These are phyloP conservation scores for Nakazawaea wyomingensis DNA, from an alignment of 805 yeast species.

Conservation along the genomic window DNA sequence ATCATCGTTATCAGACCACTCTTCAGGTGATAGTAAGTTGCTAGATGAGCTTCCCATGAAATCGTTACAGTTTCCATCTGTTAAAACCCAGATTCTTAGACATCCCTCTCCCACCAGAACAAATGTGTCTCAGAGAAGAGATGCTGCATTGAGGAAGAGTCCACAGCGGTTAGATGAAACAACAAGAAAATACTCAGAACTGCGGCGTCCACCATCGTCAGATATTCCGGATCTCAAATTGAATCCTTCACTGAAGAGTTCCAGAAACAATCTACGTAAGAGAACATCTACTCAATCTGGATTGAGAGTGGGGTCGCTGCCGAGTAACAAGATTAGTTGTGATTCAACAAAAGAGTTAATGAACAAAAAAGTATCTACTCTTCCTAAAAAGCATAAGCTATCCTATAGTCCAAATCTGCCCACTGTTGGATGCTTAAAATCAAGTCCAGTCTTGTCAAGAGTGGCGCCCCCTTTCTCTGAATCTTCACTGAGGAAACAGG, in stretches of 20 bases:
- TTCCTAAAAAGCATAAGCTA: not conserved
- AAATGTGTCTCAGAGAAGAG: not conserved
- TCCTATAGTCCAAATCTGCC: too few species aligned
- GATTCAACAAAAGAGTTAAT: too few species aligned
- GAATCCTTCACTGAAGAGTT: not conserved
- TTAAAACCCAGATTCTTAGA: too few species aligned
- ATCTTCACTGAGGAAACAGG: too few species aligned
- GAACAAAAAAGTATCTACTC: not conserved
- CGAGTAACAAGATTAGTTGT: not conserved
- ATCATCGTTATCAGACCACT: not conserved
- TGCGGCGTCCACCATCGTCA: not conserved
- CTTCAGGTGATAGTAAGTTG: not conserved
- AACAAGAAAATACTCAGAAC: not conserved
- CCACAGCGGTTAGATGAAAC: constrained; percentile 1
- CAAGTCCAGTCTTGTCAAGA: too few species aligned
- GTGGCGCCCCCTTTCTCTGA: too few species aligned
- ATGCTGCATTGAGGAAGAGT: not conserved
- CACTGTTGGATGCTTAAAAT: too few species aligned
- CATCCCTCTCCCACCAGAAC: not conserved
- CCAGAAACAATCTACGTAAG: not conserved
- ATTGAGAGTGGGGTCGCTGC: not conserved
- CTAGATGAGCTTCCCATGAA: not conserved
- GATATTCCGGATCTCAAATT: not conserved
- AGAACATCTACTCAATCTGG: too few species aligned
- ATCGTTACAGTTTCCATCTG: not conserved